phyloP scores from a whole-genome alignment of 23 red algal genomes.

The Gracilaria gracilis region DNA sequence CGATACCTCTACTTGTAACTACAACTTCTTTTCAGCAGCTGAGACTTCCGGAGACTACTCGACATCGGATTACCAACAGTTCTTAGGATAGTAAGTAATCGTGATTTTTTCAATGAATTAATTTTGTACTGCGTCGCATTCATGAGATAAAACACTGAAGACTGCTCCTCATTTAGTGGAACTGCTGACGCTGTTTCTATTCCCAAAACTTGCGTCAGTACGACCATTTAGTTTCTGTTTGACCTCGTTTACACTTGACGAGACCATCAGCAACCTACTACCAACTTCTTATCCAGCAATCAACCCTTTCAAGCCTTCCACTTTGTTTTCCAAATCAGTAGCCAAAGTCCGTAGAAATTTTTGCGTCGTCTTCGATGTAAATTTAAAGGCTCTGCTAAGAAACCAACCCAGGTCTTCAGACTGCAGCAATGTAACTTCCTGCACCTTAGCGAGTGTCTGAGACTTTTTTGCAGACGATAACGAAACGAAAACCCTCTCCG shows the following conservation, averaged over 20 bases:
- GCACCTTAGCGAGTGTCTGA: not conserved
- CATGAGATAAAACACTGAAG: too few relatives aligned
- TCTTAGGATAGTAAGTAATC: not conserved
- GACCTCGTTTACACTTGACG: not conserved
- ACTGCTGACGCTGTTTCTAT: not conserved
- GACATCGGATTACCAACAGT: not conserved
- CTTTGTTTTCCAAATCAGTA: not conserved
- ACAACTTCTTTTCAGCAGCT: constrained; percentile 19
- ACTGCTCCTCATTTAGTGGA: not conserved
- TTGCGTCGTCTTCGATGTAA: constrained; percentile 34
- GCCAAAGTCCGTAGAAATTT: not conserved
- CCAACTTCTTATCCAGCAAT: not conserved
- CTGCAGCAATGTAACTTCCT: constrained; percentile 23
- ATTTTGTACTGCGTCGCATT: too few relatives aligned
- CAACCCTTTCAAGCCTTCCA: not conserved
- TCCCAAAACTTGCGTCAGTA: not conserved
- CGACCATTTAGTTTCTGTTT: not conserved
- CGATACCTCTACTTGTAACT: not conserved
- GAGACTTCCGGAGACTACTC: not conserved
- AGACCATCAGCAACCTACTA: not conserved
- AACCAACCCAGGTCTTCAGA: constrained; percentile 44
- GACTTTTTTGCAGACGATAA: too few relatives aligned
- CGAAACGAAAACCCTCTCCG: too few relatives aligned
- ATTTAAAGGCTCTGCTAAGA: constrained; percentile 31
- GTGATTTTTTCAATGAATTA: too few relatives aligned